Evolutionary conservation across 139 green algal genomes (phyloP), one percentile per base, ranked within the genome.

Genomic region (Pedinophyceae sp.): DNA sequence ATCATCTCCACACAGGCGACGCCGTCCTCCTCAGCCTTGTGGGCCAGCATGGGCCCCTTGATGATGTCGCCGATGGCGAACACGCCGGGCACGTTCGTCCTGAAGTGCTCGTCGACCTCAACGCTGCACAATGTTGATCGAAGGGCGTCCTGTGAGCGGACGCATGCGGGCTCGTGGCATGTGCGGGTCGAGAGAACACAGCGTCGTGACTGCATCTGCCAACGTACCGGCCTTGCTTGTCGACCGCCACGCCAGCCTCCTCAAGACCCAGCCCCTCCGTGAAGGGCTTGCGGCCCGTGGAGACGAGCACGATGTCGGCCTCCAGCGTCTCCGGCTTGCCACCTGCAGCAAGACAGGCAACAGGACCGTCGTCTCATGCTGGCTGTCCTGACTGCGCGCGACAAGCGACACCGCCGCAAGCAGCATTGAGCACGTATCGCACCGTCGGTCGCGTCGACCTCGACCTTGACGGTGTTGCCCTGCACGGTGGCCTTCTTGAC

Each of bases 11-110:
- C 89, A 23, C 73, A 79, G 2, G 89, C 86, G 17, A 99, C 76
- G n/a, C 92, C 91, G 45, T 99, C 92, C 72, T 99, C 92, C 75
- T 99, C 92, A 2, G 92, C 92, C 74, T 99, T 99, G 71, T 99
- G 92, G 1, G 92, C 92, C 25, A 99, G 79, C 60, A 41, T 52
- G 48, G 26, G 58, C 55, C 79, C 86, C 1, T 64, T 74, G 27
- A 98, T 87, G 29, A 83, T 70, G 57, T 96, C 89, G 1, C 89
- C 89, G 58, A 98, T 96, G 57, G 89, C 89, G 59, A 88, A 93
- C 2, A 97, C 60, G 52, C 43, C 62, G 22, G 55, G 49, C 20
- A 71, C 61, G 38, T 20, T 53, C 25, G 81, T 87, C 24, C 73
- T 72, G 72, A 91, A 94, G 61, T 87, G 67, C 10, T 74, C 58